These are phyloP conservation scores for Kwoniella heveanensis DNA, from an alignment of 768 basidiomycete genomes.

Conservation along the genomic window DNA sequence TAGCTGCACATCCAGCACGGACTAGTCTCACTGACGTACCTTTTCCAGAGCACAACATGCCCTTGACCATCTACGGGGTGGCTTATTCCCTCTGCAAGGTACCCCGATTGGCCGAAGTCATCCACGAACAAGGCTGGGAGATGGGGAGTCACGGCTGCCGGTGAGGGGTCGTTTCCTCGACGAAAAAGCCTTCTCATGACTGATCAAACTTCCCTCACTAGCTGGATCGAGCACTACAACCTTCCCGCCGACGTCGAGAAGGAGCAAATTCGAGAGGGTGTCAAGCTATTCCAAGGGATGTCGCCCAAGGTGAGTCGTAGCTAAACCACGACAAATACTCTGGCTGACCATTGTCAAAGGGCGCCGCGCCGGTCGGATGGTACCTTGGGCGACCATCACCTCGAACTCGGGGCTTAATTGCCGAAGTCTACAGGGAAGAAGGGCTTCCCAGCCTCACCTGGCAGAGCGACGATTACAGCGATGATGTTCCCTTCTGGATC, in stretches of 20 bases:
- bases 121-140: conserved; percentile 39
- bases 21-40: too few relatives aligned
- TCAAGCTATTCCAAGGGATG: neutral
- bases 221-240: conserved; percentile 38
- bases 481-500: conserved; percentile 47
- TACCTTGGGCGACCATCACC: conserved; percentile 47
- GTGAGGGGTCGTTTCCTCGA: neutral
- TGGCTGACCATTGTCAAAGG: conserved; percentile 24
- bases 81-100: conserved; percentile 33
- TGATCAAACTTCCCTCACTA: too few relatives aligned
- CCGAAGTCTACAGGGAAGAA: conserved; percentile 40
- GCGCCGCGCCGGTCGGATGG: conserved; percentile 29
- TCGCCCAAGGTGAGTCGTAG: conserved; percentile 29
- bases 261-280: conserved; percentile 31
- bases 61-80: conserved; percentile 39
- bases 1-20: too few relatives aligned
- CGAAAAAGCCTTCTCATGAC: too few relatives aligned
- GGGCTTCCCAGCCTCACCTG: conserved; percentile 39
- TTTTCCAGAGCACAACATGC: conserved; percentile 28
- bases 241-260: conserved; percentile 40
- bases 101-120: conserved; percentile 28
- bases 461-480: conserved; percentile 37
- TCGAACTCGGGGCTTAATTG: conserved; percentile 40
- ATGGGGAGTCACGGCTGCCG: conserved; percentile 40
- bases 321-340: too few relatives aligned